Percentiles rank a stretch among this genome's conserved stretches.
Conservation (phyloP, 768 basidiomycete species). For the Lactarius trivialis region DNA sequence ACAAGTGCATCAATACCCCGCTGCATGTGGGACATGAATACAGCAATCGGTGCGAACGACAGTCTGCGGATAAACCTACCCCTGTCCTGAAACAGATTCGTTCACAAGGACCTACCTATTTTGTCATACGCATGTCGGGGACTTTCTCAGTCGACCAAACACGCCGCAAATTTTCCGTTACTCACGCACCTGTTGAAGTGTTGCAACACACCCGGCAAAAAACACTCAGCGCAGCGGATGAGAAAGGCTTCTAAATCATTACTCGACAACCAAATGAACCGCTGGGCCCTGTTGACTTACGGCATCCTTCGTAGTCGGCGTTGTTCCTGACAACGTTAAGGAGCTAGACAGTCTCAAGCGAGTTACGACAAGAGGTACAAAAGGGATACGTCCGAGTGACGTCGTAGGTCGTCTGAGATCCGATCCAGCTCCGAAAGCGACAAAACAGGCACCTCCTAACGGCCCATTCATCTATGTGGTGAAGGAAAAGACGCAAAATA, state of each 20-base stretch:
- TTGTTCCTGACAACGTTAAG: conserved; percentile 51
- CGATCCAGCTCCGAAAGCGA: neutral
- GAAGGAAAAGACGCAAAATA: conserved; percentile 70
- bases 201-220: conserved; percentile 58
- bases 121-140: conserved; percentile 74
- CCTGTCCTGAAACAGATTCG: conserved; percentile 63
- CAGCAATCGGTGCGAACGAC: conserved; percentile 7
- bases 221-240: conserved; percentile 74
- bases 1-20: conserved; percentile 63
- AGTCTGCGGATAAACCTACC: conserved; percentile 31
- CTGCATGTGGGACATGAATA: conserved; percentile 12
- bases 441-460: conserved; percentile 42
- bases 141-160: conserved; percentile 2
- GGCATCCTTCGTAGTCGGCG: conserved; percentile 57
- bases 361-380: conserved; percentile 79
- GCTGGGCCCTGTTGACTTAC: conserved; percentile 36
- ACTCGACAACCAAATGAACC: neutral
- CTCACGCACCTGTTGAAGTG: conserved; percentile 66
- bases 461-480: conserved; percentile 78
- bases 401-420: conserved; percentile 43
- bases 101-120: conserved; percentile 45
- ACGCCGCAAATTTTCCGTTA: neutral
- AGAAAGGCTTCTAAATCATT: conserved; percentile 53
- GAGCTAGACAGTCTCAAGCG: conserved; percentile 63
- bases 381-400: conserved; percentile 80